Evolutionary conservation across 108 stramenopile genomes (phyloP).

Genomic region (Cyclostephanos invisitatus): DNA sequence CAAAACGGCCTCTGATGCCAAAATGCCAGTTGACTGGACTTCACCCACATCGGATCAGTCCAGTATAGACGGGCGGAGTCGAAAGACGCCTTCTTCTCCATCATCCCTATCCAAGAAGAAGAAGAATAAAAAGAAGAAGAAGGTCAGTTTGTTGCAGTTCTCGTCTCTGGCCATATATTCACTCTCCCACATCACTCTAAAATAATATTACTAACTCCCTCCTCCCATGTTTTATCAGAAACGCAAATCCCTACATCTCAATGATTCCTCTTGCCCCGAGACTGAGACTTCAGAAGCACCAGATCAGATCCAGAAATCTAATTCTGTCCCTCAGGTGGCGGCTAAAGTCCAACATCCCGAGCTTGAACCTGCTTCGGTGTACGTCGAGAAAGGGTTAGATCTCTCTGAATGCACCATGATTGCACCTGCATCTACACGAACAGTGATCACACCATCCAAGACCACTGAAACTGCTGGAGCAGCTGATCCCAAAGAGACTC

Average conservation of each 20-base stretch:
- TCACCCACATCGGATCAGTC: background rate
- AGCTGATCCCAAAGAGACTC: background rate
- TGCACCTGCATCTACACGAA: background rate
- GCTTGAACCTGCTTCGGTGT: background rate
- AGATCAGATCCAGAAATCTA: conserved; percentile 16
- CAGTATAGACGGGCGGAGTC: background rate
- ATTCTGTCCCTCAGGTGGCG: background rate
- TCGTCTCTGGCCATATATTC: background rate
- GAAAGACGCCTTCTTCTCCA: conserved; percentile 6
- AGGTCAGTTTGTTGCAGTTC: conserved; percentile 17
- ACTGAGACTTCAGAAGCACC: background rate
- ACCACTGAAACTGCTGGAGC: background rate
- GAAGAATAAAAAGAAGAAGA: conserved; percentile 42
- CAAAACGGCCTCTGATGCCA: background rate
- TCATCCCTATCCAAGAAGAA: conserved; percentile 25
- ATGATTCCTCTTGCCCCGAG: conserved; percentile 3
- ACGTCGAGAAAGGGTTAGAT: conserved; percentile 3
- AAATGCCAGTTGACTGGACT: background rate
- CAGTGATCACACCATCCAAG: background rate
- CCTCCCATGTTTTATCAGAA: conserved; percentile 19
- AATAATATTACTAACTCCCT: background rate
- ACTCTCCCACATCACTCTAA: background rate
- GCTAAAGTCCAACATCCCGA: conserved; percentile 3
- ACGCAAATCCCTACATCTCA: conserved; percentile 20
- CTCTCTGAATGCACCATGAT: background rate